Evolutionary conservation across 208 protist genomes (phyloP), one percentile per base, ranked within the genome.

Genomic region (Trypanosoma mega): DNA sequence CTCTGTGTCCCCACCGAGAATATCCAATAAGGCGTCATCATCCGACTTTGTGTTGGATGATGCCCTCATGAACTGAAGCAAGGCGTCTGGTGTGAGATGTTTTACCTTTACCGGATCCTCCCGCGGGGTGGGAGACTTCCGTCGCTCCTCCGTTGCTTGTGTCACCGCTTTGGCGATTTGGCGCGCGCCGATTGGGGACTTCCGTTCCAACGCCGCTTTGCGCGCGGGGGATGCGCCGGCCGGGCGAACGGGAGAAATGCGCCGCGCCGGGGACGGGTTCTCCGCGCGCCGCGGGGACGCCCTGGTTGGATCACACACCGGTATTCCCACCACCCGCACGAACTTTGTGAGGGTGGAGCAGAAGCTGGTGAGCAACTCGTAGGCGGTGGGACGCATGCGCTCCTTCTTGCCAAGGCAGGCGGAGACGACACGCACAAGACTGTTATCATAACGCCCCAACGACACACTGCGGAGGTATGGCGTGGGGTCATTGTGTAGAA

Each of bases 361-460:
- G 47, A 92, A 58, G 43, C 43, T 31, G 6, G 76, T 76, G 18
- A 92, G 74, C 8, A 89, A 48, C 18, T 89, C 74, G 41, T 64
- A 83, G 12, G 85, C 82, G 21, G 71, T 77, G 2, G 80, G 79
- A 0, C 85, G 79, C 11, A 52, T 41, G 24, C 14, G 36, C 68
- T 92, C 85, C 26, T 59, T 53, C 71, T 92, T 92, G 24, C 56
- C 43, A 1, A 92, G 79, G 33, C 85, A 92, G 30, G 60, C 52
- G 43, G 26, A 61, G 8, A 92, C 64, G 2, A 80, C 59, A 1
- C 70, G 53, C 21, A 82, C 61, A 16, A 92, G 46, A n/a, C 41
- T 51, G 2, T 21, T 46, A 29, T 78, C 64, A 74, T 86, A 89
- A 49, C 30, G 54, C 27, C 43, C 56, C 0, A 36, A 21, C 23